Conservation (phyloP, 805 yeast genomes). For the Cyberlindnera subsufficiens region DNA sequence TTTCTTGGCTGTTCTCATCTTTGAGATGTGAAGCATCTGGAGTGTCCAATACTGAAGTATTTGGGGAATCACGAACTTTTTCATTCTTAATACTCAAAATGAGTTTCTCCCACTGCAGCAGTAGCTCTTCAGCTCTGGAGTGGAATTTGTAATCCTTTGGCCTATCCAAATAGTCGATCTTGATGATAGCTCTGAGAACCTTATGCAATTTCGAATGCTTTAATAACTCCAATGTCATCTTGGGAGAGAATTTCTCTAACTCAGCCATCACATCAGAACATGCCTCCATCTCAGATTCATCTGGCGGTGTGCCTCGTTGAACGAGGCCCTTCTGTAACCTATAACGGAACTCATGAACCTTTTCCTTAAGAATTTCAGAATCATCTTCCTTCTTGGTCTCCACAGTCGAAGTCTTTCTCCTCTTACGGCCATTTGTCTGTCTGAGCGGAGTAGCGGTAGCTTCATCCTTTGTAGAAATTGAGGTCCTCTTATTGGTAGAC, state of each 20-base stretch:
- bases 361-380: conserved; percentile 1
- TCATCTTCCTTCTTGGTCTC: not conserved
- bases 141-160: conserved; percentile 41
- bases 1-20: not conserved
- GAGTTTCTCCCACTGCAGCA: conserved; percentile 35
- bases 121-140: conserved; percentile 35
- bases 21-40: not conserved
- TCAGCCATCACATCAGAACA: conserved; percentile 30
- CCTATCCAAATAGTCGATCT: conserved; percentile 33
- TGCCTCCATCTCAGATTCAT: conserved; percentile 30
- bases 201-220: conserved; percentile 44
- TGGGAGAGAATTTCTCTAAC: conserved; percentile 33
- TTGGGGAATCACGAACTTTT: conserved; percentile 11
- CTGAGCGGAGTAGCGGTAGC: not conserved
- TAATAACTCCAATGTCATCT: conserved; percentile 33
- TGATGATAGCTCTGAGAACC: conserved; percentile 42
- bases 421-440: not conserved
- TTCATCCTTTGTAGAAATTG: too few relatives aligned
- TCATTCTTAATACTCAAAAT: conserved; percentile 18
- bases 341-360: conserved; percentile 31
- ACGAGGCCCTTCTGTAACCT: conserved; percentile 43
- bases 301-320: conserved; percentile 35
- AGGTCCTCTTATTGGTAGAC: too few relatives aligned
- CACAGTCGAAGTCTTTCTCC: not conserved
- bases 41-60: conserved; percentile 8